Base-by-base conservation (phyloP, 805 yeast genomes). In the Schwanniomyces occidentalis region DNA sequence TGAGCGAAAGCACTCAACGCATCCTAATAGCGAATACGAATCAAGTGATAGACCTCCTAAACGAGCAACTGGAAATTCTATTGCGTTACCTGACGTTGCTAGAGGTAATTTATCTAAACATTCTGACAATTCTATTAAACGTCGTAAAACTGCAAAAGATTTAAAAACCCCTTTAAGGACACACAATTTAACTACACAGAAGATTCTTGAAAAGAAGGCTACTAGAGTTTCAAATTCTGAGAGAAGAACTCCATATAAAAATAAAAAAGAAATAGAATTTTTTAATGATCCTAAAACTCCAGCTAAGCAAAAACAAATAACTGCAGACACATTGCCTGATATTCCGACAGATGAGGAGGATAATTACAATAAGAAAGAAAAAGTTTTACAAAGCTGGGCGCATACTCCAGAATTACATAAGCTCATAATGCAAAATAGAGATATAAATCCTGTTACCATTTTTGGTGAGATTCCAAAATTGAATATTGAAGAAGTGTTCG, bases 401-500 rank as follows among this genome's bases (percentile, higher is more conserved):
- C 57, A 52, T 27, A 55, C 71, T 0, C 67, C 71, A 0, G 63
- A 63, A 34, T 42, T 68, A 8, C 51, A 57, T 9, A 42, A 44
- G 30, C 42, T 53, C 8, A 46, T 63, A 20, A 41, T 48, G 31
- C 54, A 55, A 29, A 58, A 56, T 35, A 51, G 48, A 25, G 37
- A 42, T 9, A 61, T 82, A 41, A 82, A 87, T 49, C 90, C 93
- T 0, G 78, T 71, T 41, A 54, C 69, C 13, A 74, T 87, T 1
- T 86, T 88, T 61, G 95, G 95, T 0, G 82, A 85, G 5, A 74
- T 84, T 20, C 83, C 85, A 0, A 80, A 80, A 2, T 61, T 85
- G 38, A 75, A 79, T 34, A 78, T 82, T 63, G 86, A 79, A 34
- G 87, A 80, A 42, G 76, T 85, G 3, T 86, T 85, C 51, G 73